Percentiles rank a stretch among this genome's conserved stretches.
phyloP scores from a whole-genome alignment of 2,329 filamentous ascomycete genomes.

The Colletotrichum plurivorum region DNA sequence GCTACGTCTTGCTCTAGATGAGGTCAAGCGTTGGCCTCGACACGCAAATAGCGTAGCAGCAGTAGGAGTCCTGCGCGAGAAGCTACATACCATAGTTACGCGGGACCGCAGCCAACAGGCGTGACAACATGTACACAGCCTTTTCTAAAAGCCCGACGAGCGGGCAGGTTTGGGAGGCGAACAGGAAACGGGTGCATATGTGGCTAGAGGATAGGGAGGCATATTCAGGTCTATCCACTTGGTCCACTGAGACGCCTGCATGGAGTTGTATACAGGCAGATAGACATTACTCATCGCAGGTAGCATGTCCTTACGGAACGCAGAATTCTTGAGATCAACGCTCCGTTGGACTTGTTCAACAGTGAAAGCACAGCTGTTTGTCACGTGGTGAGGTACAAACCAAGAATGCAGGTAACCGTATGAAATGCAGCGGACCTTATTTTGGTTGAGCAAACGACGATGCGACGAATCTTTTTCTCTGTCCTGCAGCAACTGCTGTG shows the following conservation, averaged over 20 bases:
- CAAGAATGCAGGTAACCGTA: slow-evolving; percentile 41
- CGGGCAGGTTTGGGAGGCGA: not conserved
- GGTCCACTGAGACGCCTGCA: slow-evolving; percentile 4
- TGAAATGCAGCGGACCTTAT: slow-evolving; percentile 39
- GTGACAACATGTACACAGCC: not conserved
- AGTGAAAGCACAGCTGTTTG: slow-evolving; percentile 38
- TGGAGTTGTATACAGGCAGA: slow-evolving; percentile 25
- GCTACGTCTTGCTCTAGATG: slow-evolving; percentile 39
- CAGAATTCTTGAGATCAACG: not conserved
- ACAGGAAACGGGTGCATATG: not conserved
- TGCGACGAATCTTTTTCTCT: slow-evolving; percentile 21
- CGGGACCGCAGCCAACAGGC: not conserved
- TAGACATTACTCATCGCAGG: slow-evolving; percentile 17
- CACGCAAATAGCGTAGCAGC: slow-evolving; percentile 4
- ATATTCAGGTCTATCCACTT: not conserved
- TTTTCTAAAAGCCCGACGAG: slow-evolving; percentile 1
- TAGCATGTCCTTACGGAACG: not conserved
- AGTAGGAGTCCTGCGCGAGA: slow-evolving; percentile 29
- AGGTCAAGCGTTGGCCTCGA: slow-evolving; percentile 26
- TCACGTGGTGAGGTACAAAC: slow-evolving; percentile 41
- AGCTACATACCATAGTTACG: slow-evolving; percentile 20
- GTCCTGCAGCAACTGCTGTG: slow-evolving; percentile 6
- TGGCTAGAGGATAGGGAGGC: slow-evolving; percentile 1
- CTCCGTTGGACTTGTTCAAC: slow-evolving; percentile 32
- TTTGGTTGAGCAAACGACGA: slow-evolving; percentile 40